phyloP scores from a whole-genome alignment of 768 basidiomycete species.

The Butyriboletus loyo region DNA sequence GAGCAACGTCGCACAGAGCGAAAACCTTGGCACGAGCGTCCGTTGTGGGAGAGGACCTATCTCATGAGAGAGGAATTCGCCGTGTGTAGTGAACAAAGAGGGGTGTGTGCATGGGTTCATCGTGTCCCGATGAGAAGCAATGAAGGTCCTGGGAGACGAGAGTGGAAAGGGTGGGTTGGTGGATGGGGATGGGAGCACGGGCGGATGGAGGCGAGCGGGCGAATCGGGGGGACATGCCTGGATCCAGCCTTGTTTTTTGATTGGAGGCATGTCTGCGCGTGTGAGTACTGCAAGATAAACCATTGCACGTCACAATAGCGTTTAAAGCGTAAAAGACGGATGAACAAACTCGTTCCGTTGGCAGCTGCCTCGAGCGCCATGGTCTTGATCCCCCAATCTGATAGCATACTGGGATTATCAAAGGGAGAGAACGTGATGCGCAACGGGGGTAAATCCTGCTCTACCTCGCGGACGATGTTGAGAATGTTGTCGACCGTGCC shows the following conservation, averaged over 20 bases:
- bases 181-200: slow-evolving; percentile 24
- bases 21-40: slow-evolving; percentile 50
- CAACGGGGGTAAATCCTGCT: slow-evolving; percentile 31
- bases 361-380: slow-evolving; percentile 27
- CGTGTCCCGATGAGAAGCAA: slow-evolving; percentile 32
- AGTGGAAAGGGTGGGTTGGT: background rate
- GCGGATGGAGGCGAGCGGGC: slow-evolving; percentile 27
- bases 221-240: slow-evolving; percentile 21
- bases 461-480: slow-evolving; percentile 24
- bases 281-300: slow-evolving; percentile 23
- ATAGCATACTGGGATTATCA: slow-evolving; percentile 30
- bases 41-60: slow-evolving; percentile 44
- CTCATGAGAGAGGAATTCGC: slow-evolving; percentile 49
- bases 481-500: slow-evolving; percentile 13
- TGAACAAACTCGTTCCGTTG: slow-evolving; percentile 25
- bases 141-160: slow-evolving; percentile 27
- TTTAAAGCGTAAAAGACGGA: background rate
- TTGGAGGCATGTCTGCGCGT: slow-evolving; percentile 33
- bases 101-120: slow-evolving; percentile 41
- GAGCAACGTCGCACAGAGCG: slow-evolving; percentile 45
- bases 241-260: slow-evolving; percentile 24
- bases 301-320: background rate
- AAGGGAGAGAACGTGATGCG: slow-evolving; percentile 29
- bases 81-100: slow-evolving; percentile 39
- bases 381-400: slow-evolving; percentile 21